Percentiles rank a stretch among this genome's conserved stretches.
Conservation (phyloP, 257 asterid species). For the Capsicum pubescens region DNA sequence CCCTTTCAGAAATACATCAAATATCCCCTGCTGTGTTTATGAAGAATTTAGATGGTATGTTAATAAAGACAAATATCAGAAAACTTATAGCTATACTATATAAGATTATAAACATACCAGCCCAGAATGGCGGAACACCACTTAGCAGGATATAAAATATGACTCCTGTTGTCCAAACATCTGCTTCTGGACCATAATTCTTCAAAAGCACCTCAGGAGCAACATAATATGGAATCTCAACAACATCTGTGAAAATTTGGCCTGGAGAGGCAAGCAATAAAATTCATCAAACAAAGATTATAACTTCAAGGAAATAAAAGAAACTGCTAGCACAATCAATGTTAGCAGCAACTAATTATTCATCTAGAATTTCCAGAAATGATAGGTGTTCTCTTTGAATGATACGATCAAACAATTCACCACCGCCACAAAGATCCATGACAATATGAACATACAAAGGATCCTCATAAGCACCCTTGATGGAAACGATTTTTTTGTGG, state of each 20-base stretch:
- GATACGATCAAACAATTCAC: slow-evolving; percentile 90
- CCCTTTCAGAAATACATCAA: slow-evolving; percentile 85
- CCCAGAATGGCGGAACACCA: slow-evolving; percentile 99
- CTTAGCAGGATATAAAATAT: slow-evolving; percentile 84
- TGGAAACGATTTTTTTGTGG: slow-evolving; percentile 81
- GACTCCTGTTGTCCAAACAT: slow-evolving; percentile 97
- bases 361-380: not conserved
- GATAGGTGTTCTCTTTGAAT: slow-evolving; percentile 75
- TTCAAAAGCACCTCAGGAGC: slow-evolving; percentile 95
- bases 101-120: slow-evolving; percentile 54
- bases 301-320: no score
- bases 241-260: slow-evolving; percentile 89
- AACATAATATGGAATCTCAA: slow-evolving; percentile 94
- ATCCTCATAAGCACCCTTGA: slow-evolving; percentile 94
- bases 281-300: not conserved
- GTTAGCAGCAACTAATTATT: not conserved
- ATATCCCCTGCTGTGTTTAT: slow-evolving; percentile 90
- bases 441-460: slow-evolving; percentile 84
- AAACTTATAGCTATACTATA: not conserved
- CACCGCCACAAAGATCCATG: slow-evolving; percentile 92
- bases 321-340: not conserved
- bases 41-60: slow-evolving; percentile 42
- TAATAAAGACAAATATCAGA: slow-evolving; percentile 25
- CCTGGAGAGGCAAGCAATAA: slow-evolving; percentile 52
- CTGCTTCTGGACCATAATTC: slow-evolving; percentile 94